Evolutionary conservation across 257 asterid species (phyloP).

Genomic region (Apocynum venetum): DNA sequence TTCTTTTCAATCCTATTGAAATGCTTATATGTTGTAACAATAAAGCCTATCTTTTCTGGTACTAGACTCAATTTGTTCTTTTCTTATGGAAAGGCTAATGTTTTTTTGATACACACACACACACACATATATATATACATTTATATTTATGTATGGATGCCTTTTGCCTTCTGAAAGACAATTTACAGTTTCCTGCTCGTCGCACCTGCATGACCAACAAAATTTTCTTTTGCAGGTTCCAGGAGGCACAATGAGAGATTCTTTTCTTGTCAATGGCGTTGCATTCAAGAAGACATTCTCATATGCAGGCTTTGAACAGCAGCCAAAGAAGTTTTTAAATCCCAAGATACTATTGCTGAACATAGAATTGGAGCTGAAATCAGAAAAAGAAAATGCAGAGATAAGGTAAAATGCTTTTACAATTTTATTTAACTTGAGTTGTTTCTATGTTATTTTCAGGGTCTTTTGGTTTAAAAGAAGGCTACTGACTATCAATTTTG

Average conservation of each 20-base stretch:
- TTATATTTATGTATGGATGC: too few species aligned
- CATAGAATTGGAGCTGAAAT: slow-evolving; percentile 91
- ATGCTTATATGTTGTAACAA: not conserved
- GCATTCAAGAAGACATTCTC: slow-evolving; percentile 99
- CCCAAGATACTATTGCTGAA: slow-evolving; percentile 85
- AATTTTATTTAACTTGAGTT: not conserved
- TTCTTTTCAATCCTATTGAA: not conserved
- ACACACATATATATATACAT: too few species aligned
- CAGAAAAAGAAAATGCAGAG: slow-evolving; percentile 99
- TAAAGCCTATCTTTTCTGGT: not conserved
- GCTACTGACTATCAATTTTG: slow-evolving; percentile 18
- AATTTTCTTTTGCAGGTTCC: slow-evolving; percentile 64
- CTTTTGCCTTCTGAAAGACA: not conserved
- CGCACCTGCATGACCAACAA: not conserved
- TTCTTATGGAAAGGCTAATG: not conserved
- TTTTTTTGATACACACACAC: too few species aligned
- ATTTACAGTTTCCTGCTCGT: not conserved
- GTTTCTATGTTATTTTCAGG: not conserved
- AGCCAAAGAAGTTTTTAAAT: slow-evolving; percentile 72
- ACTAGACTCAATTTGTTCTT: not conserved
- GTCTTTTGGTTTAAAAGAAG: slow-evolving; percentile 10
- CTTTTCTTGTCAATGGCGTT: slow-evolving; percentile 94
- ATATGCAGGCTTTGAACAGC: slow-evolving; percentile 99
- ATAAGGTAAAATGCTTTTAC: slow-evolving; percentile 53
- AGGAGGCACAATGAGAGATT: slow-evolving; percentile 97